Evolutionary conservation across 1,139 yeast genomes (phyloP), one percentile per base, ranked within the genome.

Genomic region (Hanseniaspora uvarum): DNA sequence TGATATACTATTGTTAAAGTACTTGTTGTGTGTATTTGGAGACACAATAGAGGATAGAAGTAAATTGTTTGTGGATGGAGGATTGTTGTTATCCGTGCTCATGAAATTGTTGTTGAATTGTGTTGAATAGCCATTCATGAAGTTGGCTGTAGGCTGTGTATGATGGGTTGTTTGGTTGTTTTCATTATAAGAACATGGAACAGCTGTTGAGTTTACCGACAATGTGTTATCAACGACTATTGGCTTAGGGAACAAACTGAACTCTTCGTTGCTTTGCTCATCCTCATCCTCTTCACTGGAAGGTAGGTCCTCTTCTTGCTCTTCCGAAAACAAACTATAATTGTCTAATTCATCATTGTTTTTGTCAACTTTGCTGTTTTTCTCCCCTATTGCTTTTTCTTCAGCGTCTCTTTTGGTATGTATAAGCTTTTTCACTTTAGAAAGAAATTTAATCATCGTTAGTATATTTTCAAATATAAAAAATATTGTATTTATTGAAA

Each of bases 171-270:
- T 6, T 5, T 31, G 34, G 34, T 11, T 14, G 34, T 31, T 40
- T 2, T 49, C 53, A 14, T 50, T 43, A 30, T 36, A 50, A 4
- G 66, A 59, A 43, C 67, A 64, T 28, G 66, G 66, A 11, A 61
- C 58, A 19, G 58, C 61, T 2, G 63, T 57, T 1, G 61, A 55
- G 30, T 57, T 55, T 14, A 53, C 51, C 14, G 56, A 57, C 19
- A 63, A 55, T 4, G 58, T 41, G 28, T 47, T 44, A 43, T 64
- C 62, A 30, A 64, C 59, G 55, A 61, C 59, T 44, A 59, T 57
- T 24, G 50, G 49, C 34, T 54, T 53, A 6, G 67, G 67, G 45
- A 63, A 64, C 18, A 64, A 54, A 18, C 56, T 51, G 18, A 49
- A 40, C 12, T 36, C 37, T 18, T 21, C 36, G 2, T 40, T 37